Conservation (phyloP, 164 flowering plant genomes). For the Vitis amurensis region DNA sequence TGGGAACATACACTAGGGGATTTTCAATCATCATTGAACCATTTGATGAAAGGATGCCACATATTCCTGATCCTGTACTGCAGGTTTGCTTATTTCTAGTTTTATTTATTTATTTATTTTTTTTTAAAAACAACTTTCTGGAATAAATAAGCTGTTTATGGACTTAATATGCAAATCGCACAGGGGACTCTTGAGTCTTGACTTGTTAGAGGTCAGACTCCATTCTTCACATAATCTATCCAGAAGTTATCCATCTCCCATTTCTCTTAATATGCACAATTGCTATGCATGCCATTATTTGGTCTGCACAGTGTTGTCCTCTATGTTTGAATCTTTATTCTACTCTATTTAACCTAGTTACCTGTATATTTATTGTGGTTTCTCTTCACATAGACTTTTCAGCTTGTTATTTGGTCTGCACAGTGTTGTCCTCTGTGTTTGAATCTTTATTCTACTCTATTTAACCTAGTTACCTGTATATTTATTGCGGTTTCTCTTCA, state of each 20-base stretch:
- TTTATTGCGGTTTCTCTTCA: background rate
- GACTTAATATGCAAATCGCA: background rate
- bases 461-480: background rate
- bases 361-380: background rate
- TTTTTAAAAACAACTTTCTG: background rate
- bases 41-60: conserved; percentile 99
- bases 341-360: background rate
- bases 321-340: background rate
- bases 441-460: background rate
- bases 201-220: background rate
- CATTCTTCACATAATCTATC: background rate
- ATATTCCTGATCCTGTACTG: conserved; percentile 95
- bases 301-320: background rate
- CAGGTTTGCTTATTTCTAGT: conserved; percentile 49
- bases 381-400: conserved; percentile 19
- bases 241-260: background rate
- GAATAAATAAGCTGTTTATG: background rate
- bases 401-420: conserved; percentile 42
- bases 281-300: background rate
- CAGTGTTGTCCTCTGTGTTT: background rate
- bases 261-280: background rate
- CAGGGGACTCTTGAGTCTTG: background rate
- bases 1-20: conserved; percentile 90
- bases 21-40: conserved; percentile 98
- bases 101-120: background rate